Evolutionary conservation across 305 asterid species (phyloP), one percentile per base, ranked within the genome.

Genomic region (Fraxinus platypoda): DNA sequence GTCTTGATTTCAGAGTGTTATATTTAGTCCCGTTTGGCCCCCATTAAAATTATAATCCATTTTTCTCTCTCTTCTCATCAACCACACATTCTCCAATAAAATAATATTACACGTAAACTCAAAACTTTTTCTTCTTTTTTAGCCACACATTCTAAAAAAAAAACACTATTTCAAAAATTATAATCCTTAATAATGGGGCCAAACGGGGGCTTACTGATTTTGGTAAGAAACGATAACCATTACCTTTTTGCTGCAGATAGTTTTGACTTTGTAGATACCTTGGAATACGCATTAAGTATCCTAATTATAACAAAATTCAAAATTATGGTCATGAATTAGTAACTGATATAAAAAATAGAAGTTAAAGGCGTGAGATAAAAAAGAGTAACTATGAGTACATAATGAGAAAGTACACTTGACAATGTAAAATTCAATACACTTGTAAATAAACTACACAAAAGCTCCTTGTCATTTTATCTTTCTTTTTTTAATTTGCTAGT

Each of bases 241-340:
- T 92, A 94, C 98, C 97, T 93, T 86, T 92, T 85, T 6, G 84
- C 41, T 19, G 92, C 80, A 81, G 93, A 86, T 59, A 85, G 91
- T 81, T 88, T 90, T 79, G 92, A 83, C 86, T 91, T 89, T 49
- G 94, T 83, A 23, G 94, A 92, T 81, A 91, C 97, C 94, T 92
- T 90, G 74, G 95, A 86, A 84, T 88, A 88, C 74, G 94, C 94
- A 89, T 85, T 85, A 75, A 93, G 90, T 86, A 94, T 89, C 93
- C 98, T 94, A 87, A 68, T 38, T 6, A 66, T 49, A 68, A 81
- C 7, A 77, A 82, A 70, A 66, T 23, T 34, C 80, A 80, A 81
- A 74, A 49, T 8, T 79, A 76, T n/a, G 76, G 70, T 4, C 77
- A 35, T 25, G 46, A 49, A 17, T 66, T 26, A 66, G 23, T 17